These are phyloP conservation scores for Globisporangium abappressorium DNA, from an alignment of 352 stramenopile species.

Conservation along the genomic window DNA sequence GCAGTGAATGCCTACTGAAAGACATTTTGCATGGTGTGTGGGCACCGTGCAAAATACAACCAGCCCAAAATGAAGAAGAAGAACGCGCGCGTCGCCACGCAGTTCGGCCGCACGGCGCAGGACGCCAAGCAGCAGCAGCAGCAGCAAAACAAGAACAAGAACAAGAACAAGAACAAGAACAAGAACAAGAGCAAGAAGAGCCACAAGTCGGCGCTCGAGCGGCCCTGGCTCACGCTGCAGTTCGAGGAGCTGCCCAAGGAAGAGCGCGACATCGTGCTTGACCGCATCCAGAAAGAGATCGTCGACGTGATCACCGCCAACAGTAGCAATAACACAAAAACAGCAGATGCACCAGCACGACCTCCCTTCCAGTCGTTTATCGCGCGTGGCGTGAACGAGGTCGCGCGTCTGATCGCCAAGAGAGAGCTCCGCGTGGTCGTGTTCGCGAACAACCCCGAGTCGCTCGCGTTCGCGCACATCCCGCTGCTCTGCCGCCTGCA, in stretches of 20 bases:
- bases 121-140: slow-evolving; percentile 2
- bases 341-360: not conserved
- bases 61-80: slow-evolving; percentile 3
- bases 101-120: slow-evolving; percentile 8
- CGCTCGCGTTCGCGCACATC: slow-evolving; percentile 54
- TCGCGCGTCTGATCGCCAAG: slow-evolving; percentile 37
- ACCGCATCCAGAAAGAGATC: slow-evolving; percentile 67
- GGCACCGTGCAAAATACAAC: no score
- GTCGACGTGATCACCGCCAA: slow-evolving; percentile 11
- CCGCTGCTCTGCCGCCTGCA: slow-evolving; percentile 68
- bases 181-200: slow-evolving; percentile 16
- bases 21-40: no score
- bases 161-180: slow-evolving; percentile 1
- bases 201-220: slow-evolving; percentile 8
- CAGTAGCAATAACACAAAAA: not conserved
- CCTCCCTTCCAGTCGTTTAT: slow-evolving; percentile 24
- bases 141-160: no score
- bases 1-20: no score
- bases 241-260: slow-evolving; percentile 66
- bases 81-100: slow-evolving; percentile 7
- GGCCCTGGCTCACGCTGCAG: slow-evolving; percentile 47
- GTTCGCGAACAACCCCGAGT: slow-evolving; percentile 64
- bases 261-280: slow-evolving; percentile 77
- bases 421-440: slow-evolving; percentile 57
- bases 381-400: slow-evolving; percentile 58